Evolutionary conservation across 2,329 filamentous ascomycete genomes (phyloP), one percentile per base, ranked within the genome.

Genomic region (Hypoxylon sp.): DNA sequence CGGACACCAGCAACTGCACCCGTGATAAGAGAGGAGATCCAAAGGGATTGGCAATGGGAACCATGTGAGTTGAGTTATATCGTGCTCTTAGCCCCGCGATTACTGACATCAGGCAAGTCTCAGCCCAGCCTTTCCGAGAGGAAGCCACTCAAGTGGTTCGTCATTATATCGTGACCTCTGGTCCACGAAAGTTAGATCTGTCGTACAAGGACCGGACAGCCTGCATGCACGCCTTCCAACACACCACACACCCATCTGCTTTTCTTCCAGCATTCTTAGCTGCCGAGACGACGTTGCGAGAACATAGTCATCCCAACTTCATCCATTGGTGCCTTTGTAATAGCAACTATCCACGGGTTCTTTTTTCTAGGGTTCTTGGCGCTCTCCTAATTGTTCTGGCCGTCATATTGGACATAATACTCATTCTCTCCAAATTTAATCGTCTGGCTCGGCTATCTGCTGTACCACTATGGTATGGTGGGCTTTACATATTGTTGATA

Each of bases 221-320:
- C 10, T 81, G 82, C 17, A 77, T 83, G 22, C 78, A 79, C 17
- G 82, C 82, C 0, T 74, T 80, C 0, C 76, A 80, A 53, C 77
- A 80, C 35, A 84, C 83, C 0, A 84, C 82, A 1, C 83, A 84
- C 70, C 82, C 83, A 0, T 83, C 82, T 0, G 81, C 81, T 1
- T 78, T 84, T 3, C 75, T 82, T 0, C 78, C 80, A 0, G 81
- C 80, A 6, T 80, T 81, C 47, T 71, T 80, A 11, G 74, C 78
- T 5, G 76, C 79, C 60, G 82, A 84, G 61, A 71, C 77, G 11
- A 69, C 74, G 3, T 75, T 84, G 13, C 76, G 80, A 54, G 75
- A 76, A 26, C 76, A 78, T 48, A 77, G 78, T 4, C 81, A 83
- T 65, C 80, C 81, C 1, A 77, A 77, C 39, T 84, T 84, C 73